Evolutionary conservation across 495 filamentous ascomycete species (phyloP), one percentile per base, ranked within the genome.

Genomic region (Penicillium tannophilum): DNA sequence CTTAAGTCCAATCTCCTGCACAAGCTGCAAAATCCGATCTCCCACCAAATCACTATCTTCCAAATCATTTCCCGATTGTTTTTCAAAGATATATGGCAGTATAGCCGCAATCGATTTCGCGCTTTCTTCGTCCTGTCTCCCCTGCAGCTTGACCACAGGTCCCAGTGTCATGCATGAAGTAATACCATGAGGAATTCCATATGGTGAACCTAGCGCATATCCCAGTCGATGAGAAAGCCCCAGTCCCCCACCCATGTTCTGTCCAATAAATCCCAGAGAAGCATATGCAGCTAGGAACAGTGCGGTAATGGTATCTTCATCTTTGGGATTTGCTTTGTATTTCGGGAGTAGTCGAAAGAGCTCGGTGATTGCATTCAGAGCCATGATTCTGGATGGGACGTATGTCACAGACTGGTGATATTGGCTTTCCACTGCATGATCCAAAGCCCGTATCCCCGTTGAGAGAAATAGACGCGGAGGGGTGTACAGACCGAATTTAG

Each of bases 151-250:
- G 10, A 36, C 33, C 33, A 36, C 33, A 36, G 10, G 1, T 36
- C 33, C 33, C 9, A 36, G 33, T 6, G 33, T 49, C 2, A 49
- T 49, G 14, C 46, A 49, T 6, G 46, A 49, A 10, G 46, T 49
- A 16, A 26, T 26, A 0, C 23, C 46, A 28, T 49, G 46, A 26
- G 20, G 20, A 26, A 49, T 49, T 16, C 23, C 46, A 49, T 49
- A 49, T 1, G 46, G 46, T 10, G 46, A 49, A 6, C 46, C 46
- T 16, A 49, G 14, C 23, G 46, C 46, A 28, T 49, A 49, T 23
- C 46, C 46, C 46, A 49, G 28, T 7, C 20, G 28, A 26, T 49
- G 46, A 26, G 46, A 49, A 23, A 49, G 23, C 20, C 46, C 46
- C 17, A 49, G 11, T 19, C 45, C 45, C 20, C 46, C 7, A 10